A percentile compares a stretch with the other conserved stretches of the same genome.
These are phyloP conservation scores for Porpolomopsis calyptriformis DNA, from an alignment of 768 basidiomycete species.

Conservation along the genomic window DNA sequence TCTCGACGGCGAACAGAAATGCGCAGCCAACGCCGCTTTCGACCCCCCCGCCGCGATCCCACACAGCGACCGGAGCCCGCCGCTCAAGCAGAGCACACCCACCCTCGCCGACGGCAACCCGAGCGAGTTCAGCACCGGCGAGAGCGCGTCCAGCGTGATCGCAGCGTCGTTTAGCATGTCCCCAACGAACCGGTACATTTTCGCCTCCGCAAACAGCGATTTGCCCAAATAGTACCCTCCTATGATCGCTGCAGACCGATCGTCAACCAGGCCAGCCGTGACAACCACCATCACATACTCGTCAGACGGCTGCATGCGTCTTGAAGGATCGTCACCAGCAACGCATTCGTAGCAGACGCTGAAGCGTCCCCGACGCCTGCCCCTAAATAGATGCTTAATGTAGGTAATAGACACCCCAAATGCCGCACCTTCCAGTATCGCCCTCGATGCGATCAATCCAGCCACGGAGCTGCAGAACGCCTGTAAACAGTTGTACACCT, in stretches of 20 bases:
- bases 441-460: conserved; percentile 52
- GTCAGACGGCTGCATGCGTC: conserved; percentile 54
- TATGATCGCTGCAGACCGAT: conserved; percentile 39
- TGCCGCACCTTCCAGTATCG: conserved; percentile 49
- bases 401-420: background rate
- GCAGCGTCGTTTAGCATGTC: conserved; percentile 57
- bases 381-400: no score
- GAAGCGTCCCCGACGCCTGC: conserved; percentile 62
- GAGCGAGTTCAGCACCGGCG: conserved; percentile 42
- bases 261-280: background rate
- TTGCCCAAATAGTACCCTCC: conserved; percentile 55
- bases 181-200: conserved; percentile 56
- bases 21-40: conserved; percentile 57
- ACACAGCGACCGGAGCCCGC: conserved; percentile 48
- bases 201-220: conserved; percentile 58
- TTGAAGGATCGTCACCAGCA: conserved; percentile 55
- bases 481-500: conserved; percentile 55
- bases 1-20: conserved; percentile 44
- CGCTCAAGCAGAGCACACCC: conserved; percentile 45
- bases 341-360: conserved; percentile 54
- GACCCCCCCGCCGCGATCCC: conserved; percentile 58
- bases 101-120: no score
- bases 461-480: conserved; percentile 63
- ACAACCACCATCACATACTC: conserved; percentile 41
- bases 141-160: conserved; percentile 48